These are phyloP conservation scores for Acrocalymma vagum DNA, from an alignment of 2,329 filamentous ascomycete species.

Conservation along the genomic window DNA sequence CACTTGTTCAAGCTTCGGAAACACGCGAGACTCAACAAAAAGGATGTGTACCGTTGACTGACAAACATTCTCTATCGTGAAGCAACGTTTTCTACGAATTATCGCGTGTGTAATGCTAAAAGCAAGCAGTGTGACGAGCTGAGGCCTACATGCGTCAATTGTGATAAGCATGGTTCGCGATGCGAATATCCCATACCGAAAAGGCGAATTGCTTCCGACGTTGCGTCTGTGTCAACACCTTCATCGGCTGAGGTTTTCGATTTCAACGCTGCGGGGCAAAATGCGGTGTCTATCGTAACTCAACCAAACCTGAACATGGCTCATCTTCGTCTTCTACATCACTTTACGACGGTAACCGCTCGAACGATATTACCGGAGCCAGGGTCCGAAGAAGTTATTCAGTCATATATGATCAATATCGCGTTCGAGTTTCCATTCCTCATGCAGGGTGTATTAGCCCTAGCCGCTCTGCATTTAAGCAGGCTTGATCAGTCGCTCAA, in stretches of 20 bases:
- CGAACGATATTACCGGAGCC: constrained; percentile 27
- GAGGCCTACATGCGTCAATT: constrained; percentile 39
- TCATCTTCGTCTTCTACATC: constrained; percentile 41
- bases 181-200: constrained; percentile 34
- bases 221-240: constrained; percentile 24
- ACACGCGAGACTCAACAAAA: too few relatives aligned
- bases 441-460: constrained; percentile 53
- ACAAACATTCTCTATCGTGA: too few relatives aligned
- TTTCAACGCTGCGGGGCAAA: constrained; percentile 4
- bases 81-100: too few relatives aligned
- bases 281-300: not conserved
- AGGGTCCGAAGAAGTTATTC: constrained; percentile 26
- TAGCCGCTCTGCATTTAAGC: constrained; percentile 55
- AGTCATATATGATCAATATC: constrained; percentile 33
- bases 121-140: constrained; percentile 44
- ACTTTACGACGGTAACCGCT: constrained; percentile 41
- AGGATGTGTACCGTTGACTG: constrained; percentile 21
- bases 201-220: constrained; percentile 20
- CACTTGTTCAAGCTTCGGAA: too few relatives aligned
- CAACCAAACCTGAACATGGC: constrained; percentile 23
- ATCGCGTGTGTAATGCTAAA: too few relatives aligned
- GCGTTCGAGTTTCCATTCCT: constrained; percentile 54
- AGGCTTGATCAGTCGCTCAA: constrained; percentile 33
- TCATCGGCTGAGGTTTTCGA: constrained; percentile 23
- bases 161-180: constrained; percentile 35